Conservation (phyloP, 1,284 basidiomycete species). For the Rhodofomes roseus region DNA sequence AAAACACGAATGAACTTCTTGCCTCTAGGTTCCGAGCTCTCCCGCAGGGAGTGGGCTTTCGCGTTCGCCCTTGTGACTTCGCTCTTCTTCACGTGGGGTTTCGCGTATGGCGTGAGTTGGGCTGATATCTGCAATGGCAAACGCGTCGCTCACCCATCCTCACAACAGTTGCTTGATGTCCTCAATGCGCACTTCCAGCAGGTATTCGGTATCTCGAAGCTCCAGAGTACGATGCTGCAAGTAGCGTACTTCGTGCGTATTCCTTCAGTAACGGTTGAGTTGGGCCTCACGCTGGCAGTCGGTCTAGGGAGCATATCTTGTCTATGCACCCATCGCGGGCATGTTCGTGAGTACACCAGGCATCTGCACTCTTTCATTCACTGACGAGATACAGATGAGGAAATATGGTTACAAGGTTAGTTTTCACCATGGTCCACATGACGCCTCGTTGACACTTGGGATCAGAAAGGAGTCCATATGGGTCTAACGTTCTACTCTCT, state of each 20-base stretch:
- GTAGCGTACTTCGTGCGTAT: constrained; percentile 72
- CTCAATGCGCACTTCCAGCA: constrained; percentile 79
- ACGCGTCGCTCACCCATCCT: constrained; percentile 7
- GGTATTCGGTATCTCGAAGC: constrained; percentile 68
- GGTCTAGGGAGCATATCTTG: constrained; percentile 61
- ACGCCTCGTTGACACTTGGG: constrained; percentile 6
- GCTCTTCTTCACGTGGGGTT: constrained; percentile 81
- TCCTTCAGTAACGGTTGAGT: background rate
- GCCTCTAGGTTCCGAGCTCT: constrained; percentile 42
- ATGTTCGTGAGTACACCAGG: constrained; percentile 39
- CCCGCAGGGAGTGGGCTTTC: constrained; percentile 44
- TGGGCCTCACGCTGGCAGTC: background rate
- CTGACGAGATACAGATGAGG: constrained; percentile 41
- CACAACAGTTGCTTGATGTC: constrained; percentile 72
- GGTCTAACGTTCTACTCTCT: constrained; percentile 70
- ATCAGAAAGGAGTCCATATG: constrained; percentile 59
- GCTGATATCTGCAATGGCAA: background rate
- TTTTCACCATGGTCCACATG: background rate
- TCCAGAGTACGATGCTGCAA: constrained; percentile 82
- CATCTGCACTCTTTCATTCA: background rate
- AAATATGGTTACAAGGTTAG: constrained; percentile 56
- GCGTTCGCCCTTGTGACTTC: constrained; percentile 74
- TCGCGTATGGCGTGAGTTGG: constrained; percentile 63
- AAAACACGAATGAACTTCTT: background rate
- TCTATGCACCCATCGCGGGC: constrained; percentile 57